Evolutionary conservation across 2,329 filamentous ascomycete genomes (phyloP), one percentile per base, ranked within the genome.

Genomic region (Claviceps quebecensis): DNA sequence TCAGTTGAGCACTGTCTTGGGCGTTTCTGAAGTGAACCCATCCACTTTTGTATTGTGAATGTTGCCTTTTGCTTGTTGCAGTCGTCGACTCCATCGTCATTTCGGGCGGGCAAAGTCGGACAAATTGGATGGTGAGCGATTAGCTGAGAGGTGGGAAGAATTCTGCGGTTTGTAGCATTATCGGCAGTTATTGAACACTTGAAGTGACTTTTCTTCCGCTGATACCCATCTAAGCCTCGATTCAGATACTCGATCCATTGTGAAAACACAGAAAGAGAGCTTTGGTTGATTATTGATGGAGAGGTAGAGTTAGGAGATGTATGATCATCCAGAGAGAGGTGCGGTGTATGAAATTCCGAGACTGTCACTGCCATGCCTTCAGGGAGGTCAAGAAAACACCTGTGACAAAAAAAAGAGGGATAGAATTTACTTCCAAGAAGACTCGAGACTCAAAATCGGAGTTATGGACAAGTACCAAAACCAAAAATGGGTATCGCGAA

Each of bases 41-140:
- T 78, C 85, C 86, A 91, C 63, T 78, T 83, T 45, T 78, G 75
- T 59, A 91, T 88, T 2, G 82, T 80, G 7, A 60, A 53, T 16
- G 56, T 49, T 41, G 54, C 5, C 45, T 50, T 51, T 48, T 57
- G n/a, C 17, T 51, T 40, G 52, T 53, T 44, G 19, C 34, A 36
- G 22, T 4, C 4, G 5, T 47, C 29, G 5, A 43, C 4, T 17
- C 17, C 44, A 16, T 34, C 17, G 22, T 41, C 23, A 16, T 36
- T 8, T 17, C 3, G 16, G 5, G 2, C 17, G 5, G 43, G 5
- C 6, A 17, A 37, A 5, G 17, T 48, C 7, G 29, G 26, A 19
- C 5, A n/a, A n/a, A 17, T 47, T 13, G 41, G 4, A 34, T 40
- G 34, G 16, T 23, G 17, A 39, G 37, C 13, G 41, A 51, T 16